Evolutionary conservation across 208 protist genomes (phyloP), one percentile per base, ranked within the genome.

Genomic region (Leptomonas seymouri): DNA sequence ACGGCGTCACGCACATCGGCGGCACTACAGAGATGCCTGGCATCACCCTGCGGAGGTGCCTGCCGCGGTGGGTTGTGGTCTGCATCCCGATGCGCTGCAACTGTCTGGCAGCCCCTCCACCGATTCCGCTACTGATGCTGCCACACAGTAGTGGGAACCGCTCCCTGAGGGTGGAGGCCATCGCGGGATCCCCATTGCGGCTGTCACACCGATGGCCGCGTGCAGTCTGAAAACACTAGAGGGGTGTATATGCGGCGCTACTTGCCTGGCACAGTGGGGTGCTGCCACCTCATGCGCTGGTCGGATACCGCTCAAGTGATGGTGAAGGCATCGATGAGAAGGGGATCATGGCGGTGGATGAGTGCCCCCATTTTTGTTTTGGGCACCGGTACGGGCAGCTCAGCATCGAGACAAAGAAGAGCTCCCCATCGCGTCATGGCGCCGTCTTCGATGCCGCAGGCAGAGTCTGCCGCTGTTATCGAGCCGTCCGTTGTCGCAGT

Each of bases 161-260:
- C 28, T 42, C 20, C 4, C 14, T 1, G 30, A 25, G 54, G 53
- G 25, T 31, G 55, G 54, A 5, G 53, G 65, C 34, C 65, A 61
- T 44, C 23, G 45, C 55, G 53, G 54, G 34, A 44, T 62, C 12
- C 44, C 65, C 12, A 46, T n/a, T n/a, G n/a, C n/a, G n/a, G n/a
- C n/a, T n/a, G n/a, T n/a, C n/a, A n/a, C n/a, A n/a, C n/a, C n/a
- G n/a, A n/a, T n/a, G n/a, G n/a, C n/a, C n/a, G n/a, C n/a, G n/a
- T n/a, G n/a, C n/a, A n/a, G n/a, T n/a, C n/a, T n/a, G n/a, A n/a
- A n/a, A n/a, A n/a, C n/a, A n/a, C n/a, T n/a, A n/a, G n/a, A n/a
- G n/a, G n/a, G n/a, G n/a, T n/a, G n/a, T n/a, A n/a, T n/a, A n/a
- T n/a, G n/a, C n/a, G n/a, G n/a, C n/a, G n/a, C n/a, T n/a, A n/a